Base-by-base conservation (phyloP, 225 moss, liverwort and hornwort species). In the Climacium dendroides region DNA sequence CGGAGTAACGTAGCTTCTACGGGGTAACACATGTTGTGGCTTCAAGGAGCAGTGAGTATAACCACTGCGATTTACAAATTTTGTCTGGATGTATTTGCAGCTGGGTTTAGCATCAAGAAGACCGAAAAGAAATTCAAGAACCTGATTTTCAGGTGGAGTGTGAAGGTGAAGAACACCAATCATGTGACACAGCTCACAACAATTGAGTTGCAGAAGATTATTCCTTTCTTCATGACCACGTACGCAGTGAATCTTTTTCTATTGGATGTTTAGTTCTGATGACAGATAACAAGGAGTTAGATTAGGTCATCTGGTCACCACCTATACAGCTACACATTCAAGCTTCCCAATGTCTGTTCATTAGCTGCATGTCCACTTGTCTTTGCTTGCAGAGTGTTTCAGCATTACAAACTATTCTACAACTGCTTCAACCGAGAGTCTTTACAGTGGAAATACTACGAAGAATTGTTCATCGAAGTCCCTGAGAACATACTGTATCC, bases 191-290 rank as follows among this genome's bases (percentile, higher is more conserved):
- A 85, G 23, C 81, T 94, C 39, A 90, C 94, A 70, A 85, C 91
- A 57, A 85, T 94, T 54, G 88, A 94, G 85, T 88, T 94, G 83
- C 91, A 94, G 47, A 94, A 92, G 83, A 94, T 94, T 80, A 89
- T 92, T 69, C 94, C 94, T 29, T 94, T 86, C 85, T 94, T 90
- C 82, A 85, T 94, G 85, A 87, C 78, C 80, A 92, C 92, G 92
- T 93, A 80, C 4, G 87, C 80, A 39, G 78, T 24, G 35, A 48
- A 37, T 83, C 34, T 47, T 65, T 75, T 65, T 83, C 47, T 20
- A 70, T 74, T 48, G 64, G 30, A n/a, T 55, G 37, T 47, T 78
- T 9, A 57, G 35, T 24, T 67, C 20, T 52, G 18, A 67, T 17
- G 66, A 67, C 39, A 67, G n/a, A 28, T 19, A 50, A 41, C 52